Evolutionary conservation across 169 alveolate genomes (phyloP).

Genomic region (Babesia bovis): DNA sequence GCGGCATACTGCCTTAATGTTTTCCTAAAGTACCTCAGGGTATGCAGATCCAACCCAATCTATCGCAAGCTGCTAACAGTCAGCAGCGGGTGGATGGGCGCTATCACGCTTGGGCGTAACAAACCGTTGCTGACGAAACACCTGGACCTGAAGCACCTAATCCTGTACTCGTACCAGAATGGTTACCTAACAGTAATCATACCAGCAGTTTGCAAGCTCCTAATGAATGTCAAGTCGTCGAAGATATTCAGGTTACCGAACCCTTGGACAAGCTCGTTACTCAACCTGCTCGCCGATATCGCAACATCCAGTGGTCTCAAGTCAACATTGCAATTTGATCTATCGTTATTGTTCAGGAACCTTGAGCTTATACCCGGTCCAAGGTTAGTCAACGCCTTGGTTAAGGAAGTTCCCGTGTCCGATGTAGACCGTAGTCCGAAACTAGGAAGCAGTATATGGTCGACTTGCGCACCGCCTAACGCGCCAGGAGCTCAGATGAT

Average conservation of each 20-base stretch:
- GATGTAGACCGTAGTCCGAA: constrained; percentile 59
- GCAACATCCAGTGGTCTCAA: constrained; percentile 79
- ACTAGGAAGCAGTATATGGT: constrained; percentile 53
- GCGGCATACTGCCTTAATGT: constrained; percentile 84
- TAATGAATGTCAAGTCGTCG: constrained; percentile 77
- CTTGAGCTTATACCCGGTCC: constrained; percentile 61
- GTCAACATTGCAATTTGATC: constrained; percentile 83
- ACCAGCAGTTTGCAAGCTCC: constrained; percentile 87
- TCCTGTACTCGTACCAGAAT: constrained; percentile 78
- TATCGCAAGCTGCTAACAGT: constrained; percentile 84
- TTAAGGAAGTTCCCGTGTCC: constrained; percentile 23
- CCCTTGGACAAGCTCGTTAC: constrained; percentile 89
- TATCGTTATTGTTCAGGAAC: constrained; percentile 79
- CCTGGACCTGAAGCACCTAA: constrained; percentile 83
- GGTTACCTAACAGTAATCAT: constrained; percentile 81
- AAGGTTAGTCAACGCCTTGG: not conserved
- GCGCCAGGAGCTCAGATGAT: not conserved
- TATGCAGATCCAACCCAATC: constrained; percentile 81
- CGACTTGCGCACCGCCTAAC: not conserved
- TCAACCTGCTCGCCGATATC: constrained; percentile 85
- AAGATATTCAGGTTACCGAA: constrained; percentile 86
- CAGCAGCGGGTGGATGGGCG: constrained; percentile 88
- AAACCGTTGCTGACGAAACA: constrained; percentile 86
- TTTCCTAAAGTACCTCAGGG: constrained; percentile 77
- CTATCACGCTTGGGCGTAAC: constrained; percentile 82